A percentile compares a stretch with the other conserved stretches of the same genome.
phyloP scores from a whole-genome alignment of 176 grass and related monocot species.

The Guadua angustifolia region DNA sequence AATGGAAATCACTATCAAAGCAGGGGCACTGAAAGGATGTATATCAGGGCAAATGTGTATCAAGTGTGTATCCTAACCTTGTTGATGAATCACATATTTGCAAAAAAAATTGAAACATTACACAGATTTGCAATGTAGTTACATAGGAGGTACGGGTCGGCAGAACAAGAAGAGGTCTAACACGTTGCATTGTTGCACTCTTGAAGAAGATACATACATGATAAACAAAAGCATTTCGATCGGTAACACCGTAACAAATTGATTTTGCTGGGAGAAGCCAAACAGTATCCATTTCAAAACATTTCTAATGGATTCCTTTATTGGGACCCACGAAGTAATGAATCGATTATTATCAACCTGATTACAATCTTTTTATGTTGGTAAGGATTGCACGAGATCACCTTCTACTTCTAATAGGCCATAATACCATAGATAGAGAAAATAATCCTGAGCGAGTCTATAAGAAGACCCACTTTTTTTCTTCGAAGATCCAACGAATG shows the following conservation, averaged over 20 bases:
- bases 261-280: neutral
- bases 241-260: neutral
- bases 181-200: neutral
- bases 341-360: too few relatives aligned
- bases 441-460: too few relatives aligned
- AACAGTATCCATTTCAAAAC: too few relatives aligned
- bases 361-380: too few relatives aligned
- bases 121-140: neutral
- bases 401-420: too few relatives aligned
- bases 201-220: neutral
- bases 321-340: too few relatives aligned
- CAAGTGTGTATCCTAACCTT: neutral
- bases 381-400: too few relatives aligned
- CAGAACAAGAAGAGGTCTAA: neutral
- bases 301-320: too few relatives aligned
- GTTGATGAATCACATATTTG: neutral
- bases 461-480: too few relatives aligned
- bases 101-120: too few relatives aligned
- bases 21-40: neutral
- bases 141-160: neutral
- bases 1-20: neutral
- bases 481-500: too few relatives aligned
- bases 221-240: neutral
- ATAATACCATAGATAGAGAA: too few relatives aligned
- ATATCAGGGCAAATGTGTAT: neutral